A percentile compares a stretch with the other conserved stretches of the same genome.
Conservation (phyloP, 495 filamentous ascomycete genomes). For the Chaetomium cochliodes region DNA sequence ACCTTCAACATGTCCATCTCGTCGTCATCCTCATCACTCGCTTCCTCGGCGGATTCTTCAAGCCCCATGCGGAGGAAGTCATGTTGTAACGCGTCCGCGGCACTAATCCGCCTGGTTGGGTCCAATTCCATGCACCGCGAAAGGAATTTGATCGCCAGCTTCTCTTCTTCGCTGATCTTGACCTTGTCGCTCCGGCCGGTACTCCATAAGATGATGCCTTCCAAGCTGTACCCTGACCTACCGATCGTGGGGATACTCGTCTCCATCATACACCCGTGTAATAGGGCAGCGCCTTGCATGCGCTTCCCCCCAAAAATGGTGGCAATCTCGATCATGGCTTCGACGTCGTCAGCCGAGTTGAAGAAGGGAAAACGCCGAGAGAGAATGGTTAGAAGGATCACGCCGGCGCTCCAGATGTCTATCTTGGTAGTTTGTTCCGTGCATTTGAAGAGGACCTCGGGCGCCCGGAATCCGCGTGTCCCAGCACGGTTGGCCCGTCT, state of each 20-base stretch:
- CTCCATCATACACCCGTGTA: slow-evolving; percentile 86
- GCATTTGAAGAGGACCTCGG: slow-evolving; percentile 96
- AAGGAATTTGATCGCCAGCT: slow-evolving; percentile 64
- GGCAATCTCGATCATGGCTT: slow-evolving; percentile 94
- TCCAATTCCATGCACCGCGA: slow-evolving; percentile 69
- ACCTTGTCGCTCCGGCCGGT: slow-evolving; percentile 57
- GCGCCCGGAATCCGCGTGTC: slow-evolving; percentile 93
- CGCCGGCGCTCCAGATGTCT: slow-evolving; percentile 94
- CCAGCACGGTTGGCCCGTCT: slow-evolving; percentile 90
- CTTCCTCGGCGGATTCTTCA: slow-evolving; percentile 20
- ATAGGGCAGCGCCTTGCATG: slow-evolving; percentile 76
- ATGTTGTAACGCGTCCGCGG: slow-evolving; percentile 67
- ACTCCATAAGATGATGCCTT: slow-evolving; percentile 94
- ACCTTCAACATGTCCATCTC: slow-evolving; percentile 50
- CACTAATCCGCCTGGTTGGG: slow-evolving; percentile 67
- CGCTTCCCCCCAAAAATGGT: slow-evolving; percentile 84
- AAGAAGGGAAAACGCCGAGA: slow-evolving; percentile 95
- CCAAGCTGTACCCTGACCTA: slow-evolving; percentile 75
- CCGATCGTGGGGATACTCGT: slow-evolving; percentile 88
- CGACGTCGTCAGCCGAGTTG: slow-evolving; percentile 93
- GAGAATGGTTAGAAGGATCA: slow-evolving; percentile 88
- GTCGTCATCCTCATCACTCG: slow-evolving; percentile 37
- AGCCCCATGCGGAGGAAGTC: slow-evolving; percentile 62
- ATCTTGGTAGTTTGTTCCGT: slow-evolving; percentile 94
- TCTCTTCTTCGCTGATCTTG: slow-evolving; percentile 58